Base-by-base conservation (phyloP, 2,329 filamentous ascomycete species). In the Chlorencoelia australis region DNA sequence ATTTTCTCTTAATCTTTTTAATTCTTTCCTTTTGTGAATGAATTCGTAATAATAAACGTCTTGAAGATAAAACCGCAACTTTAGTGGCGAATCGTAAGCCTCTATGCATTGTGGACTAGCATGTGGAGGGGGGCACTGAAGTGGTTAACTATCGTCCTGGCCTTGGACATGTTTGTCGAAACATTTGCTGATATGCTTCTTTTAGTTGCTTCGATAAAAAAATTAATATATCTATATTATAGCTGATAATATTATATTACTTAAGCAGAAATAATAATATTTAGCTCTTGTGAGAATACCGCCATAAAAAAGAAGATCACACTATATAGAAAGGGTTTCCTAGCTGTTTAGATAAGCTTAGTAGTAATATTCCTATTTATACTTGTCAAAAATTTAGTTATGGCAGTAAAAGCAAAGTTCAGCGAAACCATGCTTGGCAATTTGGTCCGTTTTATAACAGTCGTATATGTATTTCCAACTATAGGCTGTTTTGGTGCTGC, bases 401-500 rank as follows among this genome's bases (percentile, higher is more conserved):
- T 24, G 11, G 21, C 21, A 25, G 6, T 14, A 8, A 27, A 27
- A 34, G 21, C 17, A 34, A 34, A 27, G 7, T 34, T 27, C 21
- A 16, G 13, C 5, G 11, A 34, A 26, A 20, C 21, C 9, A 34
- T 26, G 22, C 21, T 27, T 6, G 18, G 21, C 13, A 15, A 18
- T 27, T 27, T 17, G 5, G 5, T 18, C n/a, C 11, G 7, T 33
- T 17, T 33, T 22, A 15, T 33, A 33, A 33, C 19, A 33, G 21
- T 34, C 21, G 16, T 34, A 34, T 25, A 34, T 34, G 26, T 34
- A 17, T 15, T 34, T 34, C 31, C 14, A 34, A 34, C 21, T 26
- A 6, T 26, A 14, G 20, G 14, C 31, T 16, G 26, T 13, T 34
- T 25, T 34, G 17, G 20, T 26, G 17, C 4, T 34, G 21, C 6